Conservation (phyloP, 352 stramenopile genomes). For the Phytophthora megakarya region DNA sequence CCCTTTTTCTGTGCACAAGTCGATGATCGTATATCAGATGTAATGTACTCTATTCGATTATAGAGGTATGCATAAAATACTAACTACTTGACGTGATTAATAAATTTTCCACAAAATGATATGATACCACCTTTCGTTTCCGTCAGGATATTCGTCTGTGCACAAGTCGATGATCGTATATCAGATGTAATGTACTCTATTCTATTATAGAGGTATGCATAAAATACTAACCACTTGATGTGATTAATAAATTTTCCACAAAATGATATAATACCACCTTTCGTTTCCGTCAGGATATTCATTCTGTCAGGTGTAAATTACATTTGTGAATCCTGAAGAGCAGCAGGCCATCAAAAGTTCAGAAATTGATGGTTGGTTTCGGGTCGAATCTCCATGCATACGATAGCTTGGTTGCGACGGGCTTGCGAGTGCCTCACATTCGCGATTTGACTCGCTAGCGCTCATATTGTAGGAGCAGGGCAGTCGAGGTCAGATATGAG, state of each 20-base stretch:
- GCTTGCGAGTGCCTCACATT: constrained; percentile 6
- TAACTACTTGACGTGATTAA: not conserved
- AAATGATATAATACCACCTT: not conserved
- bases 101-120: not conserved
- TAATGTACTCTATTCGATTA: constrained; percentile 27
- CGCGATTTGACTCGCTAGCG: constrained; percentile 22
- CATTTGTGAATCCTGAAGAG: constrained; percentile 11
- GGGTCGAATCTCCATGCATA: constrained; percentile 19
- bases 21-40: constrained; percentile 28
- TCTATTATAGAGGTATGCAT: not conserved
- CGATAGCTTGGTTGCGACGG: constrained; percentile 19
- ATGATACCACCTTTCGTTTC: no score
- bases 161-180: constrained; percentile 8
- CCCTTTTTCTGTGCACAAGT: constrained; percentile 5
- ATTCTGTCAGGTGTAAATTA: not conserved
- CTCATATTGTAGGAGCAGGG: not conserved
- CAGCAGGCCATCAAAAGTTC: constrained; percentile 19
- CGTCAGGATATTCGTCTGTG: no score
- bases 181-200: constrained; percentile 37
- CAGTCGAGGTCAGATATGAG: constrained; percentile 5
- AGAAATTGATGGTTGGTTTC: constrained; percentile 13
- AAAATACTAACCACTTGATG: not conserved
- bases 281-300: not conserved
- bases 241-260: not conserved
- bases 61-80: not conserved